Conservation (phyloP, 768 basidiomycete genomes). For the Mycena floridula region DNA sequence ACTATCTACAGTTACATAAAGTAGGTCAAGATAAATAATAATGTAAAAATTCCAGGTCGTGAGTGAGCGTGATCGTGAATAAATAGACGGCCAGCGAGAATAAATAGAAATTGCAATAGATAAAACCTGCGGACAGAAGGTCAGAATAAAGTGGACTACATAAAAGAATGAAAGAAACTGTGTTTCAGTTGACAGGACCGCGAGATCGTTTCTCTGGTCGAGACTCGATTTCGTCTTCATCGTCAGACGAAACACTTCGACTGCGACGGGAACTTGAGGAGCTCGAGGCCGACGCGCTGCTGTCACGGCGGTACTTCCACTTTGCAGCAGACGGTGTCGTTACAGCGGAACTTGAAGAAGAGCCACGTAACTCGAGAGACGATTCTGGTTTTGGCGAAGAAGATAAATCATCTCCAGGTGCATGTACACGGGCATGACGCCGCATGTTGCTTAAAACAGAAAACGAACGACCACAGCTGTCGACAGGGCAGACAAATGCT, state of each 20-base stretch:
- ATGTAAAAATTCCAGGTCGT: too few relatives aligned
- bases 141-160: too few relatives aligned
- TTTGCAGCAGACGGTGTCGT: too few relatives aligned
- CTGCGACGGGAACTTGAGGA: slow-evolving; percentile 34
- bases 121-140: too few relatives aligned
- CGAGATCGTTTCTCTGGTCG: not conserved
- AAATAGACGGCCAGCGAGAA: too few relatives aligned
- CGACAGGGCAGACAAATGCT: slow-evolving; percentile 74
- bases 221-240: slow-evolving; percentile 17
- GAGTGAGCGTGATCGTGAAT: too few relatives aligned
- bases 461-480: slow-evolving; percentile 75
- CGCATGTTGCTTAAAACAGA: slow-evolving; percentile 89
- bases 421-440: slow-evolving; percentile 73
- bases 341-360: slow-evolving; percentile 17
- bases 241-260: slow-evolving; percentile 31
- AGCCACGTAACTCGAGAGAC: slow-evolving; percentile 36
- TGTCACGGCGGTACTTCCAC: slow-evolving; percentile 26
- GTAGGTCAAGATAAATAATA: too few relatives aligned
- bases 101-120: too few relatives aligned
- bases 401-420: slow-evolving; percentile 13
- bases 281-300: slow-evolving; percentile 34
- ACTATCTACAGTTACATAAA: too few relatives aligned
- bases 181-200: too few relatives aligned
- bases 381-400: slow-evolving; percentile 18
- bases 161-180: too few relatives aligned